A percentile compares a stretch with the other conserved stretches of the same genome.
These are phyloP conservation scores for Calonectria pseudoturangicola DNA, from an alignment of 2,329 filamentous ascomycete species.

Conservation along the genomic window DNA sequence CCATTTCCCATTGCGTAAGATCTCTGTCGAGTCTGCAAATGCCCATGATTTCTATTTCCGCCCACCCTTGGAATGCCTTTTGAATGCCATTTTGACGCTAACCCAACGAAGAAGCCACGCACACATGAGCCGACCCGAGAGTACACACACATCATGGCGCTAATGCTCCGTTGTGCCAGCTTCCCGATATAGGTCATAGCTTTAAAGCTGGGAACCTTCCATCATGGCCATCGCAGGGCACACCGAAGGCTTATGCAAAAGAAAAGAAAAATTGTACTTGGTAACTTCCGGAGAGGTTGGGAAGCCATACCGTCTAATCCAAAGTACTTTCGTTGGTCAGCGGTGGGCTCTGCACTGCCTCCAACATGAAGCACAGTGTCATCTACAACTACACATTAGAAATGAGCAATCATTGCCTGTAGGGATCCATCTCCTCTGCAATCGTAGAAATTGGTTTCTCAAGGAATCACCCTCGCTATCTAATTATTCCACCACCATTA, in stretches of 20 bases:
- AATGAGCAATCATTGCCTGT: background rate
- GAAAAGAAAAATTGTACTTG: background rate
- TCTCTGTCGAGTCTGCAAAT: background rate
- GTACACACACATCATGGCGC: background rate
- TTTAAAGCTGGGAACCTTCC: background rate
- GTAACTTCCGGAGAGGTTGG: slow-evolving; percentile 7
- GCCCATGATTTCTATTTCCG: slow-evolving; percentile 4
- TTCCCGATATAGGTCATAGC: background rate
- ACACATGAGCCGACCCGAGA: background rate
- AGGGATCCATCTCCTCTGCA: background rate
- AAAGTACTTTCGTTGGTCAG: background rate
- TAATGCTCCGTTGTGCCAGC: background rate
- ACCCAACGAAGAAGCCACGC: background rate
- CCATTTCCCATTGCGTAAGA: slow-evolving; percentile 4
- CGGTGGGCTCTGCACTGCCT: too few relatives aligned
- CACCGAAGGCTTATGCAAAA: background rate
- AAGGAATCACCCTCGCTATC: background rate
- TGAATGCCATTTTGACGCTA: slow-evolving; percentile 8
- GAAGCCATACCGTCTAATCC: background rate
- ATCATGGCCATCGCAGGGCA: background rate
- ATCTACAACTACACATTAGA: too few relatives aligned
- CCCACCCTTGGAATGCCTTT: slow-evolving; percentile 9
- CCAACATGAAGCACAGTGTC: background rate
- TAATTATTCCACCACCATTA: background rate
- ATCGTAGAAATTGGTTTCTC: background rate